phyloP scores from a whole-genome alignment of 495 filamentous ascomycete genomes.

The Talaromyces thailandensis region DNA sequence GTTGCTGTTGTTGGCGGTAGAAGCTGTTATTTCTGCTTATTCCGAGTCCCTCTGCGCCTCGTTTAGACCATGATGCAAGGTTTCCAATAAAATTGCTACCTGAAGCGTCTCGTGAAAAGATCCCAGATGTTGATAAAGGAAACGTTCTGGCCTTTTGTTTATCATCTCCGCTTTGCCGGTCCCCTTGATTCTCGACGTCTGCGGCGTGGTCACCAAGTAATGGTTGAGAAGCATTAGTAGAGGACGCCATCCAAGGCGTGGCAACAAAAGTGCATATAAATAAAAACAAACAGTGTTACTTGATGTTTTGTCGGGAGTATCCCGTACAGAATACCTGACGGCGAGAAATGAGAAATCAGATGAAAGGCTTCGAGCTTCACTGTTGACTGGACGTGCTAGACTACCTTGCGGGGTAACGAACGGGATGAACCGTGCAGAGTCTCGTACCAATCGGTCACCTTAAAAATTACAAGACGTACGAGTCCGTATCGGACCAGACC shows the following conservation, averaged over 20 bases:
- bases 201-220: neutral
- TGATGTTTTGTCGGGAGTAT: neutral
- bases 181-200: neutral
- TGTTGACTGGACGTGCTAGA: neutral
- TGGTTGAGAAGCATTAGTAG: conserved; percentile 4
- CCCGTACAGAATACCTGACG: neutral
- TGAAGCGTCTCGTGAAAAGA: neutral
- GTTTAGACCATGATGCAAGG: neutral
- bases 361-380: neutral
- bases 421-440: neutral
- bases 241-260: conserved; percentile 1
- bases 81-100: neutral
- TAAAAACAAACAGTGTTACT: neutral
- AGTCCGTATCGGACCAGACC: neutral
- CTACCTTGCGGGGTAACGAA: neutral
- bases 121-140: neutral
- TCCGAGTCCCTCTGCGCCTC: neutral
- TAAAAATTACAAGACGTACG: neutral
- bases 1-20: neutral
- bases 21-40: neutral
- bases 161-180: neutral
- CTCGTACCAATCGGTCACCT: neutral
- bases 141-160: neutral
- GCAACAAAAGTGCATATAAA: neutral
- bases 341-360: neutral